Percentiles rank a stretch among this genome's conserved stretches.
phyloP scores from a whole-genome alignment of 148 eudicot genomes.

The Vaccinium darrowii region DNA sequence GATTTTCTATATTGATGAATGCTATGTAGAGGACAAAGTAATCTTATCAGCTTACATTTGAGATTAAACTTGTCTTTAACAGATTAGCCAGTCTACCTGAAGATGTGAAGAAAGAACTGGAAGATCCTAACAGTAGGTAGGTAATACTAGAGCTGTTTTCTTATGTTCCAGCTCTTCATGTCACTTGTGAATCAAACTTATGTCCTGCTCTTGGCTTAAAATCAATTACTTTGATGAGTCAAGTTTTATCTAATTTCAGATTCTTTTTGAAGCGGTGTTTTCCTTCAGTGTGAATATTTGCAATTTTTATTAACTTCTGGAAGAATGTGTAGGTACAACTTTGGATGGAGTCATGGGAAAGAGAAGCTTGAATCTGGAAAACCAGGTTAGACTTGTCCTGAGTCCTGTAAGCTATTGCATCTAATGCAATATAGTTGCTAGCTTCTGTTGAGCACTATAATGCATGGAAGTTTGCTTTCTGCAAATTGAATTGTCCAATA shows the following conservation, averaged over 20 bases:
- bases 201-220: background rate
- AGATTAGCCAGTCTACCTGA: constrained; percentile 87
- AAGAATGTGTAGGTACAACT: constrained; percentile 64
- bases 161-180: background rate
- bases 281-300: background rate
- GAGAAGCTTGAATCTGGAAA: constrained; percentile 97
- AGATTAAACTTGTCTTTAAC: constrained; percentile 19
- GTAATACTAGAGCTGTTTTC: constrained; percentile 32
- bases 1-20: background rate
- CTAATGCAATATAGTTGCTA: background rate
- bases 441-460: background rate
- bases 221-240: background rate
- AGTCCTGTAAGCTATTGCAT: background rate
- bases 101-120: constrained; percentile 72
- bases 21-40: background rate
- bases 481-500: background rate
- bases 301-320: background rate
- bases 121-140: constrained; percentile 92
- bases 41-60: background rate
- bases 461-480: background rate
- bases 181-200: background rate
- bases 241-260: background rate
- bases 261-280: background rate
- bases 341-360: constrained; percentile 99
- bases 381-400: constrained; percentile 49